Evolutionary conservation across 2,329 filamentous ascomycete genomes (phyloP), one percentile per base, ranked within the genome.

Genomic region (Talaromyces sp.): DNA sequence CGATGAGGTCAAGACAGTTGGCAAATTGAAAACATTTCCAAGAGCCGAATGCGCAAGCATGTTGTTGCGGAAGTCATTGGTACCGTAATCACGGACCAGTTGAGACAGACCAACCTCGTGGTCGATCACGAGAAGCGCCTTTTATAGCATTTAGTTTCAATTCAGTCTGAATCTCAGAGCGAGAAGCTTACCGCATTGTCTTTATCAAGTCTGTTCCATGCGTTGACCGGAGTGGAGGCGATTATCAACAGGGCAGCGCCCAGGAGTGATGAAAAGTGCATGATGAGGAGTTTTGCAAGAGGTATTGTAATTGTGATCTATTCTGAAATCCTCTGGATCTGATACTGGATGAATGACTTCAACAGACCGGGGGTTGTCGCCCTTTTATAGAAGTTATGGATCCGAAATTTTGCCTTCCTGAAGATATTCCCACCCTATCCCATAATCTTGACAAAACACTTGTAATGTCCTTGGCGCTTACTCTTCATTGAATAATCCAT

Each of bases 1-100:
- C 6, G 87, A 90, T 4, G 85, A 88, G 9, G 86, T 88, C 75
- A 91, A 70, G 53, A 92, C 77, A 5, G 87, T 83, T 4, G 89
- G 88, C 3, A 90, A 68, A 63, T 86, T 73, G 65, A 91, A 91
- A 49, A 85, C 72, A 49, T 85, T 82, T 51, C 83, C 87, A 2
- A 90, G 68, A 5, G 82, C 81, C 16, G 87, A 82, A 60, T 90
- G 88, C 1, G 85, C 87, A 37, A 89, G 73, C 57, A 90, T 84
- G 69, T 83, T 83, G 67, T 87, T 82, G 55, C 82, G 80, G 77
- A 83, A 91, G 32, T 86, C 78, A 9, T 80, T 83, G 11, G 84
- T 75, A 51, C 86, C 81, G 65, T 82, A 89, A 72, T 92, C 89
- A 35, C 86, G 81, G 33, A 86, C 86, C 5, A 74, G 53, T 51